These are phyloP conservation scores for Brachypodium distachyon DNA, from an alignment of 202 grass and related monocot species.

Conservation along the genomic window DNA sequence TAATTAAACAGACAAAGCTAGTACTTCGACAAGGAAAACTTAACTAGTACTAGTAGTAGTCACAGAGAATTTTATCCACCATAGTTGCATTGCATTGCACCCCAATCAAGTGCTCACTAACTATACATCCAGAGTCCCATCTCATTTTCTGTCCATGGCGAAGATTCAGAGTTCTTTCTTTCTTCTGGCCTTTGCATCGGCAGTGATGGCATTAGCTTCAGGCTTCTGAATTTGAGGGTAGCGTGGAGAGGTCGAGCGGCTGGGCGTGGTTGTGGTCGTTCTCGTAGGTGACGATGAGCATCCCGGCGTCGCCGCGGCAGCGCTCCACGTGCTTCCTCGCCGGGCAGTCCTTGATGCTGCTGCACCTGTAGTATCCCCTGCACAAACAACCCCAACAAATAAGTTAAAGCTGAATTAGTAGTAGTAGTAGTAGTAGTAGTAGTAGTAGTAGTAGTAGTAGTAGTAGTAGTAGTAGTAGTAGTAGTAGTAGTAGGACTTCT, in stretches of 20 bases:
- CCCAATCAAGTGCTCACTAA: background rate
- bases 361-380: conserved; percentile 99
- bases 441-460: too few species aligned
- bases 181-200: background rate
- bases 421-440: too few species aligned
- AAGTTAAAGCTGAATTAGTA: background rate
- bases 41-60: background rate
- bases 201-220: background rate
- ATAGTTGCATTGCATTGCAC: background rate
- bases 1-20: background rate
- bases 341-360: conserved; percentile 84
- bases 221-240: conserved; percentile 18
- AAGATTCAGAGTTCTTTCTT: background rate
- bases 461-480: too few species aligned
- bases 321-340: conserved; percentile 96
- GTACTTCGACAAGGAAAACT: background rate
- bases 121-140: too few species aligned
- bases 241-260: conserved; percentile 40
- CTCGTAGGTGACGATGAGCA: conserved; percentile 95
- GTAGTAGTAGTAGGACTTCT: too few species aligned
- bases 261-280: conserved; percentile 90
- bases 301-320: conserved; percentile 60
- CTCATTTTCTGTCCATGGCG: background rate
- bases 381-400: background rate
- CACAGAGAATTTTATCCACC: background rate